phyloP scores from a whole-genome alignment of 164 flowering plant genomes.

The Vitis riparia region DNA sequence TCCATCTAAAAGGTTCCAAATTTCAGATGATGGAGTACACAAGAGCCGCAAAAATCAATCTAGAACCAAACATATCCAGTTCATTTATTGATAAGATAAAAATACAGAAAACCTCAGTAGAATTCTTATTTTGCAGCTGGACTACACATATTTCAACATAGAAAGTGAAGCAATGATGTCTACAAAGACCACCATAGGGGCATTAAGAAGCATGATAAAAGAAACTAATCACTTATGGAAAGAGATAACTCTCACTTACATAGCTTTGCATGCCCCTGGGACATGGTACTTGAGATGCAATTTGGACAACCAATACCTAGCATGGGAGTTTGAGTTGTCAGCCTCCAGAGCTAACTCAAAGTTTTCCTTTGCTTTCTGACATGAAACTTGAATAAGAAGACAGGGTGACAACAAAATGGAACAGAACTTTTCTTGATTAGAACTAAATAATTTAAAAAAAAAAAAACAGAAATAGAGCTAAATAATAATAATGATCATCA shows the following conservation, averaged over 20 bases:
- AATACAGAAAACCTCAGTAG: background rate
- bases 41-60: background rate
- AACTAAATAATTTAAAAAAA: too few species aligned
- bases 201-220: background rate
- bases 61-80: background rate
- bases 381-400: constrained; percentile 3
- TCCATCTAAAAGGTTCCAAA: constrained; percentile 1
- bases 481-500: too few species aligned
- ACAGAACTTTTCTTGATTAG: too few species aligned
- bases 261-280: constrained; percentile 78
- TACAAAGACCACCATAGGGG: background rate
- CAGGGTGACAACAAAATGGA: too few species aligned
- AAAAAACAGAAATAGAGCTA: too few species aligned
- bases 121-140: background rate
- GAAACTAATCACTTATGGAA: background rate
- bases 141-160: background rate
- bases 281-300: constrained; percentile 85
- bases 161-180: background rate
- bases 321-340: constrained; percentile 84
- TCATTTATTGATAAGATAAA: too few species aligned
- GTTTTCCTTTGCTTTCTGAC: constrained; percentile 83
- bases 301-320: constrained; percentile 83
- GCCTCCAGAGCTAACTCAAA: constrained; percentile 94
- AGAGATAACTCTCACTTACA: constrained; percentile 49
- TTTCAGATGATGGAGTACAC: background rate